phyloP scores from a whole-genome alignment of 1,139 yeast genomes.

The Candida buenavistaensis region DNA sequence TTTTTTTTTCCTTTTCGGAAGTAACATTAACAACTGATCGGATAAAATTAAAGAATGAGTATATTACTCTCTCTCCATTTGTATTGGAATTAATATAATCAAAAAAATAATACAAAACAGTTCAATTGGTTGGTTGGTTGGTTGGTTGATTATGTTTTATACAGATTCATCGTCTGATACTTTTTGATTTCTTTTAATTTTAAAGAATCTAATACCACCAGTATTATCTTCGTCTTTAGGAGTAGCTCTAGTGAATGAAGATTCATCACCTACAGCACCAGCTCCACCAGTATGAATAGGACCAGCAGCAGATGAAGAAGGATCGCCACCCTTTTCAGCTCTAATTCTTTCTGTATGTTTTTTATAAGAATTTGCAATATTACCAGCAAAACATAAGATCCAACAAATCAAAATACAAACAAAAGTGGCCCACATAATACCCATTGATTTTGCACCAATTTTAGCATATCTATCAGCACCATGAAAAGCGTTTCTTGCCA shows the following conservation, averaged over 20 bases:
- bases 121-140: too few species aligned
- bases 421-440: conserved; percentile 70
- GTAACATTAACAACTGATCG: too few species aligned
- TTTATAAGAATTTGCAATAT: conserved; percentile 47
- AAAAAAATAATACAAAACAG: too few species aligned
- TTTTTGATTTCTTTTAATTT: conserved; percentile 68
- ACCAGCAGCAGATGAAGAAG: not conserved
- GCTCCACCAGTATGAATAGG: conserved; percentile 13
- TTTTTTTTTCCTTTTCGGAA: too few species aligned
- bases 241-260: conserved; percentile 47
- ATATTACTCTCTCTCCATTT: too few species aligned
- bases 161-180: conserved; percentile 63
- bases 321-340: conserved; percentile 20
- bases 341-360: conserved; percentile 42
- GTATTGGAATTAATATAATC: too few species aligned
- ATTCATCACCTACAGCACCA: conserved; percentile 35
- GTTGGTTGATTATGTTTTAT: too few species aligned
- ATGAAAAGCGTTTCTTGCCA: conserved; percentile 66
- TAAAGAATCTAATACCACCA: conserved; percentile 77
- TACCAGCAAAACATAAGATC: conserved; percentile 55
- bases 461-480: conserved; percentile 41
- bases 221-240: conserved; percentile 37
- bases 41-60: too few species aligned
- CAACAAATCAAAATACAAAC: conserved; percentile 53
- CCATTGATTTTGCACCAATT: conserved; percentile 59